A percentile compares a stretch with the other conserved stretches of the same genome.
These are phyloP conservation scores for Lyophyllum atratum DNA, from an alignment of 768 basidiomycete genomes.

Conservation along the genomic window DNA sequence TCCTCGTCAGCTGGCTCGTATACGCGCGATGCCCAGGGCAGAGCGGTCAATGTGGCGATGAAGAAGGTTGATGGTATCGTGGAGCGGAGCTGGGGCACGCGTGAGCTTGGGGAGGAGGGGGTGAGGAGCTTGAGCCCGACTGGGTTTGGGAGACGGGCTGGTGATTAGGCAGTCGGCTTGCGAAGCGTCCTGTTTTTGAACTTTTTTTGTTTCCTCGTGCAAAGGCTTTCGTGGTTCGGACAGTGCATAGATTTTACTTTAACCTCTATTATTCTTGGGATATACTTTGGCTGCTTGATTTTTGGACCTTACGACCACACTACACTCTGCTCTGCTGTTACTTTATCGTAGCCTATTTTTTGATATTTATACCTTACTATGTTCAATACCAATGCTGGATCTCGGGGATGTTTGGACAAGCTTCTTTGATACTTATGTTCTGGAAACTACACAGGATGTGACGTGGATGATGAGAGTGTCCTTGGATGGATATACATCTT, in stretches of 20 bases:
- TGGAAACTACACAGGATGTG: no score
- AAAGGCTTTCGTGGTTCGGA: no score
- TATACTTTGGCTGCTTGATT: neutral
- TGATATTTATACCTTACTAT: neutral
- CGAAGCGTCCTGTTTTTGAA: no score
- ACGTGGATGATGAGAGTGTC: no score
- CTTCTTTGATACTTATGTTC: no score
- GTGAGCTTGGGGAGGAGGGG: constrained; percentile 21
- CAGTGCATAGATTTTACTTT: no score
- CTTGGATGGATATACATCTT: no score
- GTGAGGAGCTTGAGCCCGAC: constrained; percentile 24
- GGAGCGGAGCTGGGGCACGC: constrained; percentile 33
- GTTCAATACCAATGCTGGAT: neutral
- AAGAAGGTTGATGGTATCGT: constrained; percentile 38
- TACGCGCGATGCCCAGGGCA: constrained; percentile 4
- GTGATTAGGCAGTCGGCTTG: neutral
- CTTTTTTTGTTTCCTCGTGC: no score
- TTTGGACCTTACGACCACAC: neutral
- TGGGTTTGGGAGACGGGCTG: constrained; percentile 19
- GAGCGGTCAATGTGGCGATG: constrained; percentile 25
- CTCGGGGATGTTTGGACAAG: neutral
- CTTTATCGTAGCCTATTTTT: neutral
- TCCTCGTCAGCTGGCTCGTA: constrained; percentile 6
- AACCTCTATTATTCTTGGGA: neutral
- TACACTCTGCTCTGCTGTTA: neutral